Percentiles rank a stretch among this genome's conserved stretches.
These are phyloP conservation scores for Pyrus communis DNA, from an alignment of 306 rosid species.

Conservation along the genomic window DNA sequence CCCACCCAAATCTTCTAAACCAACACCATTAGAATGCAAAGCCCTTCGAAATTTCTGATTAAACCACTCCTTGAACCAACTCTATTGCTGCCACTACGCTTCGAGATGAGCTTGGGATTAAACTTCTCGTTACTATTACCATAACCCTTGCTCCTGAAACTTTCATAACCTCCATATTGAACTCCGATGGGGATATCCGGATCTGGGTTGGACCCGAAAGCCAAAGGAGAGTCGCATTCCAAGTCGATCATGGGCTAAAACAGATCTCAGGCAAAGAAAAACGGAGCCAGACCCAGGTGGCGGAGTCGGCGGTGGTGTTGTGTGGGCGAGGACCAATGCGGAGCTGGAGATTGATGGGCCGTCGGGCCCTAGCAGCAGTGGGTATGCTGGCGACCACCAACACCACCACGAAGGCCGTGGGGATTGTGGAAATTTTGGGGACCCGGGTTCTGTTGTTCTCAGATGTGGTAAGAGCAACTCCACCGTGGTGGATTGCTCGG, in stretches of 20 bases:
- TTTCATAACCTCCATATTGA: background rate
- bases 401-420: no score
- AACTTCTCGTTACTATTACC: background rate
- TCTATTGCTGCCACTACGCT: background rate
- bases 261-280: constrained; percentile 38
- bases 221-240: constrained; percentile 24
- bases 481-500: no score
- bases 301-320: constrained; percentile 3
- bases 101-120: background rate
- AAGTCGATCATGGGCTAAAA: constrained; percentile 56
- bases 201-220: constrained; percentile 13
- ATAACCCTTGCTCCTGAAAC: background rate
- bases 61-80: background rate
- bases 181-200: background rate
- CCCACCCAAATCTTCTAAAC: background rate
- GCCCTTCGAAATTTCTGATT: background rate
- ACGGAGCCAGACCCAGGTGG: background rate
- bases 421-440: no score
- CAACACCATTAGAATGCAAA: background rate
- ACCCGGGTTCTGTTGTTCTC: no score
- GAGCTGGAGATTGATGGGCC: constrained; percentile 44
- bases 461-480: no score
- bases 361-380: constrained; percentile 73
- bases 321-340: constrained; percentile 46
- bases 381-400: constrained; percentile 59